Percentiles rank a stretch among this genome's conserved stretches.
Evolutionary conservation across 2,329 filamentous ascomycete species (phyloP).

Genomic region (Phyllachora maydis): DNA sequence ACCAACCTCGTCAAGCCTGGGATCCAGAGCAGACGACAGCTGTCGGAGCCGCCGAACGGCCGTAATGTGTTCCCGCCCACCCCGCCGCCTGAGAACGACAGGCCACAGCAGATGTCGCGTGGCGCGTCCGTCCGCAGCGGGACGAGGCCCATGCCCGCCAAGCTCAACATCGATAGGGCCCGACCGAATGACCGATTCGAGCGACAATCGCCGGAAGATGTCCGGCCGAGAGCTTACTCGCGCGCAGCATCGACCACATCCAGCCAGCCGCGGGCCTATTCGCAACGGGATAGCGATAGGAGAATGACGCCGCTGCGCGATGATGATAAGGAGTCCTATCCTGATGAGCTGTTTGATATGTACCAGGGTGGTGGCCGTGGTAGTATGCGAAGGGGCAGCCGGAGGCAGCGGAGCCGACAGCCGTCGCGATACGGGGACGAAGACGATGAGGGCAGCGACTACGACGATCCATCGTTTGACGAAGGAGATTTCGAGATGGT

Average conservation of each 20-base stretch:
- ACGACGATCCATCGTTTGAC: slow-evolving; percentile 50
- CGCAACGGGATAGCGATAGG: slow-evolving; percentile 16
- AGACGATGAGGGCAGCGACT: slow-evolving; percentile 55
- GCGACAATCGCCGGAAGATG: slow-evolving; percentile 26
- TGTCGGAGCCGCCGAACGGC: slow-evolving; percentile 62
- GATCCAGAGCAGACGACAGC: slow-evolving; percentile 59
- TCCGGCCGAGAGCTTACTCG: slow-evolving; percentile 12
- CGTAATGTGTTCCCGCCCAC: slow-evolving; percentile 89
- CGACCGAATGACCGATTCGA: slow-evolving; percentile 31
- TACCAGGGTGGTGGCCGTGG: slow-evolving; percentile 20
- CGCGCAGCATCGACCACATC: slow-evolving; percentile 24
- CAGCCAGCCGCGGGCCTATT: slow-evolving; percentile 16
- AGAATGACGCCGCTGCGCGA: slow-evolving; percentile 15
- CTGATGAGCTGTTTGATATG: slow-evolving; percentile 51
- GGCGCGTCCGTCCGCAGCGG: slow-evolving; percentile 41
- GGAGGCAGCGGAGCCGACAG: slow-evolving; percentile 17
- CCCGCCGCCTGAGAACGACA: slow-evolving; percentile 82
- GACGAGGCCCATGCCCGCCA: slow-evolving; percentile 37
- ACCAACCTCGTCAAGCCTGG: slow-evolving; percentile 84
- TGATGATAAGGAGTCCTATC: slow-evolving; percentile 41
- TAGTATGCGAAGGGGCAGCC: slow-evolving; percentile 16
- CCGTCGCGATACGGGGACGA: slow-evolving; percentile 52
- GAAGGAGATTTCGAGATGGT: slow-evolving; percentile 69
- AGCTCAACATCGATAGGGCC: slow-evolving; percentile 39
- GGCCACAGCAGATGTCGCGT: slow-evolving; percentile 25